Evolutionary conservation across 192 early-diverging fungal genomes (phyloP).

Genomic region (Coemansia javaensis): DNA sequence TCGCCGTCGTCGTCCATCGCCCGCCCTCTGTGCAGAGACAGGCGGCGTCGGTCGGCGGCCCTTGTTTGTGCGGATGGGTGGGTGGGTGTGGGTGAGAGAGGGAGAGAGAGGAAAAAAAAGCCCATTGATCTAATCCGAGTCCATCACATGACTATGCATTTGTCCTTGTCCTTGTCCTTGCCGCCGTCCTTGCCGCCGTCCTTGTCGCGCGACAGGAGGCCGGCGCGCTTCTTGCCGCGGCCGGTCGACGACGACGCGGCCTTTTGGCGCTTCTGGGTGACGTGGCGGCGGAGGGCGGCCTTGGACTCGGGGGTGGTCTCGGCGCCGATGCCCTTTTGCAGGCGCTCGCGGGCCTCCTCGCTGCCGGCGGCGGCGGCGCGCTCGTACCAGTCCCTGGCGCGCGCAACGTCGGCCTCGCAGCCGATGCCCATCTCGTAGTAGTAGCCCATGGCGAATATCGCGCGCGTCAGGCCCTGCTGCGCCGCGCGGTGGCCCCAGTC

Average conservation of each 20-base stretch:
- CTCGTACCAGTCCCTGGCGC: slow-evolving; percentile 61
- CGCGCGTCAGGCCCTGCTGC: slow-evolving; percentile 67
- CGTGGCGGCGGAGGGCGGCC: slow-evolving; percentile 42
- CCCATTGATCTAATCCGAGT: too few relatives aligned
- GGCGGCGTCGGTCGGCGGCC: too few relatives aligned
- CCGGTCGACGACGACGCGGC: slow-evolving; percentile 9
- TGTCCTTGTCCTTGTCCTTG: slow-evolving; percentile 26
- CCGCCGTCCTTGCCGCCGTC: slow-evolving; percentile 34
- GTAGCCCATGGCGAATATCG: slow-evolving; percentile 89
- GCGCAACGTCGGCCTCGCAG: slow-evolving; percentile 47
- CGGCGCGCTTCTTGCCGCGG: slow-evolving; percentile 24
- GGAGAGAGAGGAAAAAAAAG: too few relatives aligned
- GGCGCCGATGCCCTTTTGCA: slow-evolving; percentile 33
- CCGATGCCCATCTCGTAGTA: slow-evolving; percentile 80
- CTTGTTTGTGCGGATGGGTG: too few relatives aligned
- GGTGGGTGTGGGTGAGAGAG: too few relatives aligned
- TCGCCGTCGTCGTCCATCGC: background rate
- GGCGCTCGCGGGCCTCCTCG: slow-evolving; percentile 47
- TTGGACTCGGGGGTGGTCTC: slow-evolving; percentile 21
- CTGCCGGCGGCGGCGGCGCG: slow-evolving; percentile 58
- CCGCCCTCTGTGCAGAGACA: too few relatives aligned
- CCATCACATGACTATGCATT: slow-evolving; percentile 50
- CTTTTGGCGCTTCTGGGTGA: slow-evolving; percentile 54
- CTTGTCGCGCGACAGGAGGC: slow-evolving; percentile 31
- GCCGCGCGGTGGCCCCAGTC: slow-evolving; percentile 82